Evolutionary conservation across 106 monocot species (phyloP).

Genomic region (Dendrobium nobile): DNA sequence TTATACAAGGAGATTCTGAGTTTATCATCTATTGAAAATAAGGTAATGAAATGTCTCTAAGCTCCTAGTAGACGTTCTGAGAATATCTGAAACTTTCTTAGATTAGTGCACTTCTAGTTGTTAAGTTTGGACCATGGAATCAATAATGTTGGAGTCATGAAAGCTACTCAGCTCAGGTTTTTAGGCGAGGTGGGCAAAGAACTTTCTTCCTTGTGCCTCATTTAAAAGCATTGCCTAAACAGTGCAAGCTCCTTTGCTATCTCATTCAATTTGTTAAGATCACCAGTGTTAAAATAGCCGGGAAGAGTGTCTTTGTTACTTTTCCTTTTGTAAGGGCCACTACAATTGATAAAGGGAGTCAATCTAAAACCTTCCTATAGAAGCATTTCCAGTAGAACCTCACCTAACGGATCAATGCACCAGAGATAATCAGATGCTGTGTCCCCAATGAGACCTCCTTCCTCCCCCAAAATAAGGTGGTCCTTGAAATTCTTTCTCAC

Average conservation of each 20-base stretch:
- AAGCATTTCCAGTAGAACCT: conserved; percentile 12
- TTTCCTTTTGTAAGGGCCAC: neutral
- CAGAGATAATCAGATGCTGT: conserved; percentile 85
- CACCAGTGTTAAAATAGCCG: neutral
- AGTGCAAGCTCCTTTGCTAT: neutral
- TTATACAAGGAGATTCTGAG: too few species aligned
- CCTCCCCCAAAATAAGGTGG: conserved; percentile 97
- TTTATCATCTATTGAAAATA: too few species aligned
- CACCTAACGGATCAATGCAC: conserved; percentile 99
- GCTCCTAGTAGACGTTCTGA: too few species aligned
- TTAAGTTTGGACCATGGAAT: too few species aligned
- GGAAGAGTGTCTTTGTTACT: neutral
- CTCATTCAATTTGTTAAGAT: neutral
- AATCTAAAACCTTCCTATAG: neutral
- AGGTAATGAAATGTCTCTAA: too few species aligned
- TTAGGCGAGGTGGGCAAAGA: too few species aligned
- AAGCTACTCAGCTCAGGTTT: too few species aligned
- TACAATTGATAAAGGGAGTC: neutral
- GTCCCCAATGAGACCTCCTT: conserved; percentile 94
- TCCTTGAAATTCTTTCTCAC: conserved; percentile 76
- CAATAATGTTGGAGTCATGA: too few species aligned
- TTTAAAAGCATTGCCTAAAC: neutral
- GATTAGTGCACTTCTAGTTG: too few species aligned
- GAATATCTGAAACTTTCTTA: too few species aligned
- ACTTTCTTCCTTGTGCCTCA: too few species aligned